Conservation (phyloP, 202 grass and related monocot species). For the Dendrocalamus latiflorus region DNA sequence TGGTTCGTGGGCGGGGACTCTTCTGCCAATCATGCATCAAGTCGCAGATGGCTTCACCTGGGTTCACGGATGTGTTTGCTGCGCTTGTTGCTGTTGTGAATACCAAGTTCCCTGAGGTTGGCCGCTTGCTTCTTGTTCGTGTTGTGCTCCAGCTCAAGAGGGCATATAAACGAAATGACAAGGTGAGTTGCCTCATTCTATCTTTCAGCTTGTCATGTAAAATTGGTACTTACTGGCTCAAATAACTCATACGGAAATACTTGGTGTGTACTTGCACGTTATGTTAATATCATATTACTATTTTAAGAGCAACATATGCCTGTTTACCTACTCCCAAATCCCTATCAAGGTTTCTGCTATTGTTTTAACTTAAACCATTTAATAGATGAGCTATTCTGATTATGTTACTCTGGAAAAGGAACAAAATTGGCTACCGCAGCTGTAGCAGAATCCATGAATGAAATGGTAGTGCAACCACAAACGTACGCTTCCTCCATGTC, state of each 20-base stretch:
- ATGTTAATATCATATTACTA: background rate
- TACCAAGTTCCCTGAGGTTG: no score
- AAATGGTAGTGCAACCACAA: no score
- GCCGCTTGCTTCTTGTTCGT: no score
- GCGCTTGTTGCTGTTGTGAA: no score
- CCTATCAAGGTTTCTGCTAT: background rate
- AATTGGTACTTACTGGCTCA: background rate
- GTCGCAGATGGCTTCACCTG: no score
- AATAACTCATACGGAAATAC: background rate
- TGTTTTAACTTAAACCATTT: background rate
- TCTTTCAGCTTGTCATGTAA: background rate
- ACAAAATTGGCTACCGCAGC: background rate
- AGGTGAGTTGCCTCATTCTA: constrained; percentile 31
- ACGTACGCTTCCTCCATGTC: no score
- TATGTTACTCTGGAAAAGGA: background rate
- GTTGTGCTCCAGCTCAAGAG: constrained; percentile 92
- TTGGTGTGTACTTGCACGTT: background rate
- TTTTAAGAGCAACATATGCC: background rate
- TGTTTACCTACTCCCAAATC: background rate
- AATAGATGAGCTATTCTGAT: background rate
- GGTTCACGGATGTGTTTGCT: no score
- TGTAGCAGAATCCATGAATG: no score
- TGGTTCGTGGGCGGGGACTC: no score
- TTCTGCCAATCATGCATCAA: no score
- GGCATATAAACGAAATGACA: constrained; percentile 90